These are phyloP conservation scores for Xylariaceae sp. DNA, from an alignment of 2,329 filamentous ascomycete genomes.

Conservation along the genomic window DNA sequence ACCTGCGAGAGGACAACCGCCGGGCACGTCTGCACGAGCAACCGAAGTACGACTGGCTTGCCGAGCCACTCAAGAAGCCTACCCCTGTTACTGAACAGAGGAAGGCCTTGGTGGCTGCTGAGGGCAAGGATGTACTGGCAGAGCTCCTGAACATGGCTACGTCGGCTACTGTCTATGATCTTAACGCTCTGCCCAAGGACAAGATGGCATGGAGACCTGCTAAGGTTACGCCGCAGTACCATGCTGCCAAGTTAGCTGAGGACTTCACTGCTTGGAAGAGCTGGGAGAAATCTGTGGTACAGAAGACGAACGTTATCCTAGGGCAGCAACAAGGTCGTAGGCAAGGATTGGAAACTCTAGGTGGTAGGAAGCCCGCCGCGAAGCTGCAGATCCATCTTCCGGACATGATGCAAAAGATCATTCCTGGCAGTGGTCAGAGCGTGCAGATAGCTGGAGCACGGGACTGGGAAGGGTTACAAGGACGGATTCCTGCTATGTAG, in stretches of 20 bases:
- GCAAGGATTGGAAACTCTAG: constrained; percentile 27
- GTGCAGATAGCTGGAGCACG: constrained; percentile 50
- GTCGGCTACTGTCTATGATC: constrained; percentile 53
- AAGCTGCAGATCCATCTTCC: constrained; percentile 48
- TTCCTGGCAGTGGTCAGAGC: constrained; percentile 34
- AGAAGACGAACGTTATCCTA: constrained; percentile 42
- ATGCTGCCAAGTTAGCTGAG: constrained; percentile 60
- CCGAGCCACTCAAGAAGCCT: constrained; percentile 52
- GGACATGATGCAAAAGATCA: constrained; percentile 41
- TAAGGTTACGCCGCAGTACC: constrained; percentile 58
- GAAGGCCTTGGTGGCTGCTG: constrained; percentile 51
- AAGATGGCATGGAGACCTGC: constrained; percentile 62
- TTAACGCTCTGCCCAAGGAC: constrained; percentile 53
- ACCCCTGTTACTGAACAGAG: constrained; percentile 54
- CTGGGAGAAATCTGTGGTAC: constrained; percentile 52
- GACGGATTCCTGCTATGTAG: constrained; percentile 31
- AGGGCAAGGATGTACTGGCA: constrained; percentile 59
- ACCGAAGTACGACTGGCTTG: constrained; percentile 55
- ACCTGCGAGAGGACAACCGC: constrained; percentile 62
- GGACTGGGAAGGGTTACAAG: constrained; percentile 53
- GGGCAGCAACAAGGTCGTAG: constrained; percentile 20
- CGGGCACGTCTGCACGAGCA: constrained; percentile 56
- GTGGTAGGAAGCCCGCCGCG: constrained; percentile 38
- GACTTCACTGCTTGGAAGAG: constrained; percentile 57
- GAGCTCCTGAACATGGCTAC: constrained; percentile 60